Conservation (phyloP, 2,329 filamentous ascomycete species). For the Podosphaera xanthii region DNA sequence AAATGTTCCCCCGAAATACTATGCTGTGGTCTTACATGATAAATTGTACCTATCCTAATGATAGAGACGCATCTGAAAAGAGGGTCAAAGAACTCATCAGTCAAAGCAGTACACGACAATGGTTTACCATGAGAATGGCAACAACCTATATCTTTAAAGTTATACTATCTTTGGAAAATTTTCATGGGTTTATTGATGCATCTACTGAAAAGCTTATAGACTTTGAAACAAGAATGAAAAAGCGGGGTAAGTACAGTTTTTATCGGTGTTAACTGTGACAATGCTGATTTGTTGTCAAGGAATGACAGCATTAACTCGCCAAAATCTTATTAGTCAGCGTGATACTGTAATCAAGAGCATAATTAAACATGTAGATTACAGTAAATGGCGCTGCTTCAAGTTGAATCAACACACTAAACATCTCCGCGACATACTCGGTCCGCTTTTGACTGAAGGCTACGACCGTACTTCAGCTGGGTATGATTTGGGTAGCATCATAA, state of each 20-base stretch:
- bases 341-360: constrained; percentile 19
- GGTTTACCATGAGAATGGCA: constrained; percentile 20
- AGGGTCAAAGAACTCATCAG: constrained; percentile 15
- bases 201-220: constrained; percentile 10
- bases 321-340: constrained; percentile 18
- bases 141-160: constrained; percentile 18
- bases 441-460: constrained; percentile 19
- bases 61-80: constrained; percentile 16
- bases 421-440: constrained; percentile 22
- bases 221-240: constrained; percentile 6
- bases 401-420: constrained; percentile 9
- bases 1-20: constrained; percentile 9
- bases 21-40: constrained; percentile 19
- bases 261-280: constrained; percentile 1
- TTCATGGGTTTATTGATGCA: constrained; percentile 14
- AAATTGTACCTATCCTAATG: constrained; percentile 12
- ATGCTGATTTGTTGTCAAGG: constrained; percentile 3
- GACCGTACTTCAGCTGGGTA: constrained; percentile 19
- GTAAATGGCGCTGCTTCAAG: constrained; percentile 6
- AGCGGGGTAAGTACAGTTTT: constrained; percentile 12
- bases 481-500: constrained; percentile 16
- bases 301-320: constrained; percentile 10
- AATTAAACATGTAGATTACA: constrained; percentile 17
- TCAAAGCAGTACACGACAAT: constrained; percentile 15
- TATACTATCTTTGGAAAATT: constrained; percentile 17